Percentiles rank a stretch among this genome's conserved stretches.
Evolutionary conservation across 768 basidiomycete species (phyloP).

Genomic region (Tephrocybe sp.): DNA sequence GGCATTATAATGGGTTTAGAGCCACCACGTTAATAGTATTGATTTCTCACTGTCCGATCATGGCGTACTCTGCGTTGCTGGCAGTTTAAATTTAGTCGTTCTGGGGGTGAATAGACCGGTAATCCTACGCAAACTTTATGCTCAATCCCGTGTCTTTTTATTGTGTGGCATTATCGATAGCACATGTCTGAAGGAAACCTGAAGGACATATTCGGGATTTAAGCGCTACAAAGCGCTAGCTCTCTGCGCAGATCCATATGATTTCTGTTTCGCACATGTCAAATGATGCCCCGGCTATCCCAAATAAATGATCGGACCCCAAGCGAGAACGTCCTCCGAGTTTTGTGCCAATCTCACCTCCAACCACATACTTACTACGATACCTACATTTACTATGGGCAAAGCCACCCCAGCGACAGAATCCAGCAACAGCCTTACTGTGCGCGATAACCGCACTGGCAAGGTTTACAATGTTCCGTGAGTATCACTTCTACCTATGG

Average conservation of each 20-base stretch:
- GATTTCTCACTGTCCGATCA: neutral
- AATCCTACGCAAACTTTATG: no score
- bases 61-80: no score
- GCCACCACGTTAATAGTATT: neutral
- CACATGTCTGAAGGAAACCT: no score
- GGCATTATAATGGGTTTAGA: slow-evolving; percentile 1
- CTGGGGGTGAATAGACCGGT: no score
- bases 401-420: slow-evolving; percentile 9
- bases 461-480: slow-evolving; percentile 73
- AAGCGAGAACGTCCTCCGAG: slow-evolving; percentile 6
- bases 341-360: neutral
- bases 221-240: no score
- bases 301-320: slow-evolving; percentile 4
- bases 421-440: slow-evolving; percentile 46
- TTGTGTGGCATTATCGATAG: no score
- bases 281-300: neutral
- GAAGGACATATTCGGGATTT: no score
- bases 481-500: slow-evolving; percentile 24
- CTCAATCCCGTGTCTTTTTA: no score
- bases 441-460: slow-evolving; percentile 84
- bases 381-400: slow-evolving; percentile 12
- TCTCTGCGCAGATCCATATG: slow-evolving; percentile 9
- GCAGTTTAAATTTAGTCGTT: no score
- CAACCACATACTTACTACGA: neutral
- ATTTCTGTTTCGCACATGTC: slow-evolving; percentile 3